Conservation (phyloP, 257 asterid species). For the Jaltomata sinuosa region DNA sequence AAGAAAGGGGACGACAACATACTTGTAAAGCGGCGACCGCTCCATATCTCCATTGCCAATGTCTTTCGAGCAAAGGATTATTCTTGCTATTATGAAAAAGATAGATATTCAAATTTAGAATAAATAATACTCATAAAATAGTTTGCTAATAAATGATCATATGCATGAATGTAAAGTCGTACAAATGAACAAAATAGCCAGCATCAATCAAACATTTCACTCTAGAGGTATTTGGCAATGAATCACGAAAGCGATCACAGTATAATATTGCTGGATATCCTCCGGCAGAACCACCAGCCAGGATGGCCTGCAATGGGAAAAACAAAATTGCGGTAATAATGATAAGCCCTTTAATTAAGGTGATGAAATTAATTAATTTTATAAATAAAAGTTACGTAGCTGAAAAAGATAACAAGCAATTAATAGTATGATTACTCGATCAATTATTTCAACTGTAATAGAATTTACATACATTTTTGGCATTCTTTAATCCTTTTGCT, state of each 20-base stretch:
- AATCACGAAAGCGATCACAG: neutral
- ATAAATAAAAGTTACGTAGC: too few relatives aligned
- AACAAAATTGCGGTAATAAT: too few relatives aligned
- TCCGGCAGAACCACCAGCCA: neutral
- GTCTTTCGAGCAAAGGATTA: neutral
- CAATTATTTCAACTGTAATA: too few relatives aligned
- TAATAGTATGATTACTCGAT: too few relatives aligned
- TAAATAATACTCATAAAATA: too few relatives aligned
- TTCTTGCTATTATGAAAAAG: neutral
- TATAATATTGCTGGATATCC: neutral
- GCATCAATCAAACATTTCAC: neutral
- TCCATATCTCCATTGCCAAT: neutral
- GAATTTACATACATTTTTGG: neutral
- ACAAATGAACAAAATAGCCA: neutral
- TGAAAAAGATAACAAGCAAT: too few relatives aligned
- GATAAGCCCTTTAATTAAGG: too few relatives aligned
- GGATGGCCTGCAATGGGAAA: neutral
- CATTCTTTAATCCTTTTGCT: neutral
- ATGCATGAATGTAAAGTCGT: neutral
- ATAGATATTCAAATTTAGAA: neutral
- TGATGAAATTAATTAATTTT: too few relatives aligned
- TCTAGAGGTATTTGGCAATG: neutral
- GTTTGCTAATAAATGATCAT: neutral
- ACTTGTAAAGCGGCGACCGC: neutral
- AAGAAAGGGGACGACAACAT: neutral